These are phyloP conservation scores for Macrophomina pseudophaseolina DNA, from an alignment of 2,329 filamentous ascomycete species.

Conservation along the genomic window DNA sequence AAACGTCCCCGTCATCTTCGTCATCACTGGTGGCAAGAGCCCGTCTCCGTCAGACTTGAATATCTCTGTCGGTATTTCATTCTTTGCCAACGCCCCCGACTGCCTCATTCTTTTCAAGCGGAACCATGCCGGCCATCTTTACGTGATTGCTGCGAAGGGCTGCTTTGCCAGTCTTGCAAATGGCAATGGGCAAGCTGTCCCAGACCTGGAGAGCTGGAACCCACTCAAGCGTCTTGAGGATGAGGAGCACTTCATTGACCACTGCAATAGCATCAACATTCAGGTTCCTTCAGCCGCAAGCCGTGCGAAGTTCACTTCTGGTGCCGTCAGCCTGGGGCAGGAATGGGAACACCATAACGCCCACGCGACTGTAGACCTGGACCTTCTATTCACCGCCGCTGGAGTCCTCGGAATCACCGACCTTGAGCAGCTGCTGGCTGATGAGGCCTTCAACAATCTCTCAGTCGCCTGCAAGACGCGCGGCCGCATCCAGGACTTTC, in stretches of 20 bases:
- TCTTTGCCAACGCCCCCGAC: slow-evolving; percentile 39
- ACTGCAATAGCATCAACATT: slow-evolving; percentile 31
- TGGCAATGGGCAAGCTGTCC: slow-evolving; percentile 15
- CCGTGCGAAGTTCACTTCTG: slow-evolving; percentile 28
- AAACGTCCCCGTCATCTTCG: slow-evolving; percentile 34
- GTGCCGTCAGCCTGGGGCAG: slow-evolving; percentile 31
- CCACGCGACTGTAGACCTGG: slow-evolving; percentile 32
- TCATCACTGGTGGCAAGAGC: slow-evolving; percentile 33
- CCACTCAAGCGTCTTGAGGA: slow-evolving; percentile 30
- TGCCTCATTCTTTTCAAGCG: slow-evolving; percentile 42
- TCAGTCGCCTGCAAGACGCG: slow-evolving; percentile 40
- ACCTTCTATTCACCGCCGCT: slow-evolving; percentile 31
- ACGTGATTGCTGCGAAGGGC: slow-evolving; percentile 40
- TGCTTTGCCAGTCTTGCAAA: slow-evolving; percentile 34
- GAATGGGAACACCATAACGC: slow-evolving; percentile 34
- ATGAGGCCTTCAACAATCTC: slow-evolving; percentile 39
- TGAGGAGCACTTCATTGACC: slow-evolving; percentile 32
- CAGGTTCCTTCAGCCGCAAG: slow-evolving; percentile 30
- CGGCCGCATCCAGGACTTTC: slow-evolving; percentile 33
- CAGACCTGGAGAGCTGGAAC: slow-evolving; percentile 34
- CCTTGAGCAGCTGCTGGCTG: slow-evolving; percentile 33
- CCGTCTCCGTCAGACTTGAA: slow-evolving; percentile 33
- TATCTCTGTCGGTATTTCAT: slow-evolving; percentile 42
- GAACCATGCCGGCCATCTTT: slow-evolving; percentile 31
- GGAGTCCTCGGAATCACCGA: slow-evolving; percentile 32